A percentile compares a stretch with the other conserved stretches of the same genome.
These are phyloP conservation scores for Trichoderma koningiopsis DNA, from an alignment of 2,329 filamentous ascomycete species.

Conservation along the genomic window DNA sequence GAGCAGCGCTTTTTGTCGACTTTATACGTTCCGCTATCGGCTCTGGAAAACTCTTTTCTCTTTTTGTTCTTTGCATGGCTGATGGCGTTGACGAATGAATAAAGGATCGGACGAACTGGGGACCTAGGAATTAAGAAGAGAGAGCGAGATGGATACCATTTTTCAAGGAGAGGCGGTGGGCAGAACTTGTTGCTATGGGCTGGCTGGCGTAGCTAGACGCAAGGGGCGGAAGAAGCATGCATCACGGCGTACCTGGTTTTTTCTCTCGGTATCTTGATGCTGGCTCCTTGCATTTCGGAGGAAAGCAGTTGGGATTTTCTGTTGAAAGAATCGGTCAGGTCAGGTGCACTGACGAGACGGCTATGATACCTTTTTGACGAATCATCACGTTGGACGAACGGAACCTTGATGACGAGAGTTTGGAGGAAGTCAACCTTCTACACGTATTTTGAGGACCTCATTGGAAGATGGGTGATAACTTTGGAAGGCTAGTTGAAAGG, in stretches of 20 bases:
- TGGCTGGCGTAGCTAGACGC: conserved; percentile 20
- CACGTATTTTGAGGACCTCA: neutral
- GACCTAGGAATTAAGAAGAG: neutral
- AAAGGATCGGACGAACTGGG: neutral
- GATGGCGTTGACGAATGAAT: conserved; percentile 37
- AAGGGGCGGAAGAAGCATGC: conserved; percentile 23
- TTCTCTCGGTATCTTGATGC: conserved; percentile 28
- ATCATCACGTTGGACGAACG: conserved; percentile 40
- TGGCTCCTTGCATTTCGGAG: conserved; percentile 22
- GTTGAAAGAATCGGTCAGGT: conserved; percentile 33
- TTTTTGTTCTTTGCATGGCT: conserved; percentile 36
- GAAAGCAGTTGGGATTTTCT: conserved; percentile 34
- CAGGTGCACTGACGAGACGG: conserved; percentile 31
- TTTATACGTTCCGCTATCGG: conserved; percentile 36
- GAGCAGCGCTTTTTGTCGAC: conserved; percentile 33
- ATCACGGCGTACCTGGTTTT: conserved; percentile 31
- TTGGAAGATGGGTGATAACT: conserved; percentile 4
- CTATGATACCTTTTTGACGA: conserved; percentile 42
- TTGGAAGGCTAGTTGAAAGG: conserved; percentile 15
- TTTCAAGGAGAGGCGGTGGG: conserved; percentile 11
- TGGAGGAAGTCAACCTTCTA: conserved; percentile 33
- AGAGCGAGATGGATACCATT: conserved; percentile 9
- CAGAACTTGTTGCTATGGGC: conserved; percentile 14
- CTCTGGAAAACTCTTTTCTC: conserved; percentile 35
- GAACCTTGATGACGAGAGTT: conserved; percentile 33